These are phyloP conservation scores for Metarhizium anisopliae DNA, from an alignment of 2,329 filamentous ascomycete genomes.

Conservation along the genomic window DNA sequence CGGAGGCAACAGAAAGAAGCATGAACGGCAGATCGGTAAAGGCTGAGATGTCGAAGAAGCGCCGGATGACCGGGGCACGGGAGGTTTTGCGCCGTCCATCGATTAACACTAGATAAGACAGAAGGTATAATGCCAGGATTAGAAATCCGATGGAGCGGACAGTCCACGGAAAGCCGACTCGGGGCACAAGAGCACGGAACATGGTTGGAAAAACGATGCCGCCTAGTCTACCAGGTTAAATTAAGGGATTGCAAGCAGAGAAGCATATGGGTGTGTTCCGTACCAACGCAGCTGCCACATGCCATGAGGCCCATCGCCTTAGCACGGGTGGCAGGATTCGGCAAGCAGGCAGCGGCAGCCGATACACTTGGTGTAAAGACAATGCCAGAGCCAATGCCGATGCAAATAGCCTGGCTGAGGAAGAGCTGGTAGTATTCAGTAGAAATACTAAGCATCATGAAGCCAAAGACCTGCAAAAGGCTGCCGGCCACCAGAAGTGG, in stretches of 20 bases:
- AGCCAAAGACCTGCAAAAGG: slow-evolving; percentile 28
- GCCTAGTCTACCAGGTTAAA: too few relatives aligned
- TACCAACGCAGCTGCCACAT: slow-evolving; percentile 1
- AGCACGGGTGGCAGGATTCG: not conserved
- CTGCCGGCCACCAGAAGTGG: slow-evolving; percentile 18
- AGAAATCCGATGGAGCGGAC: too few relatives aligned
- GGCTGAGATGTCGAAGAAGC: not conserved
- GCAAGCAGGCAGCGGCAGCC: slow-evolving; percentile 12
- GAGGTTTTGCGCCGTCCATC: not conserved
- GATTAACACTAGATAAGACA: not conserved
- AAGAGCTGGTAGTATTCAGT: slow-evolving; percentile 30
- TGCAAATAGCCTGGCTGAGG: slow-evolving; percentile 38
- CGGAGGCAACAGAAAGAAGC: not conserved
- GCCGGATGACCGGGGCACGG: not conserved
- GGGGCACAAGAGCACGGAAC: too few relatives aligned
- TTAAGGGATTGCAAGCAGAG: too few relatives aligned
- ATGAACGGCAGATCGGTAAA: not conserved
- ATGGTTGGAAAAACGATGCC: too few relatives aligned
- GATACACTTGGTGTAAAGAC: slow-evolving; percentile 36
- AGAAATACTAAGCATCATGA: slow-evolving; percentile 26
- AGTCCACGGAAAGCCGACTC: too few relatives aligned
- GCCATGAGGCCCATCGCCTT: not conserved
- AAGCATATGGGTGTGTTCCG: not conserved
- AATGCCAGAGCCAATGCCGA: slow-evolving; percentile 42
- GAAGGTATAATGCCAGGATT: too few relatives aligned